A percentile compares a stretch with the other conserved stretches of the same genome.
Evolutionary conservation across 139 green algal genomes (phyloP).

Genomic region (Auxenochlorella pyrenoidosa): DNA sequence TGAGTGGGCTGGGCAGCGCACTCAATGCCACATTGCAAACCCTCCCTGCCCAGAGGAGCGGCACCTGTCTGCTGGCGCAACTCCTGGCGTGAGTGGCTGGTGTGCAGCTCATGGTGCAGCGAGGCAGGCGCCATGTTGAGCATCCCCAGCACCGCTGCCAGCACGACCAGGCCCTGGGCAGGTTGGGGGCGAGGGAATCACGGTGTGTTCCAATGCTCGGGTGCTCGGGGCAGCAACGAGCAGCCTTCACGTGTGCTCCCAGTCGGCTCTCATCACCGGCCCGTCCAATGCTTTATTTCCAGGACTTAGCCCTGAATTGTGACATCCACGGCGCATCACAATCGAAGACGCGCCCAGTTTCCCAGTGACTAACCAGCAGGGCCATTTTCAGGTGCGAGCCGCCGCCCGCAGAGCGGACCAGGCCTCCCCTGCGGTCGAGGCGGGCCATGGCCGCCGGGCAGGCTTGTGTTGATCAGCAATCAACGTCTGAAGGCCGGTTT

Average conservation of each 20-base stretch:
- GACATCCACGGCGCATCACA: too few species aligned
- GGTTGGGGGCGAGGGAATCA: not conserved
- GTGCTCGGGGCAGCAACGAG: too few species aligned
- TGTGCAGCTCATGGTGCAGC: constrained; percentile 6
- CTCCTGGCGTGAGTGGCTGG: not conserved
- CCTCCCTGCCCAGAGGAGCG: not conserved
- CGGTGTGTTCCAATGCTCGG: too few species aligned
- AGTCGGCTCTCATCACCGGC: too few species aligned
- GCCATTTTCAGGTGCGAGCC: constrained; percentile 17
- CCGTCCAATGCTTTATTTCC: too few species aligned
- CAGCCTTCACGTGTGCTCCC: too few species aligned
- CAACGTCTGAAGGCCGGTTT: too few species aligned
- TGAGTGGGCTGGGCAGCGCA: too few species aligned
- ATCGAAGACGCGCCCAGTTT: too few species aligned
- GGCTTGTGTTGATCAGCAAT: too few species aligned
- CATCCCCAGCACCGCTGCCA: not conserved
- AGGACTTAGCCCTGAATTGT: too few species aligned
- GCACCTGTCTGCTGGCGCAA: constrained; percentile 27
- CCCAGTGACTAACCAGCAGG: not conserved
- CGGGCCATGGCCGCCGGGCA: constrained; percentile 4
- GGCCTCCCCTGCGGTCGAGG: not conserved
- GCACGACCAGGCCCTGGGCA: constrained; percentile 5
- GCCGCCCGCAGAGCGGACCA: not conserved
- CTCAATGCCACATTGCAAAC: too few species aligned
- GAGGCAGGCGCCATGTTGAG: not conserved